These are phyloP conservation scores for Pseudogymnoascus sp. DNA, from an alignment of 2,329 filamentous ascomycete species.

Conservation along the genomic window DNA sequence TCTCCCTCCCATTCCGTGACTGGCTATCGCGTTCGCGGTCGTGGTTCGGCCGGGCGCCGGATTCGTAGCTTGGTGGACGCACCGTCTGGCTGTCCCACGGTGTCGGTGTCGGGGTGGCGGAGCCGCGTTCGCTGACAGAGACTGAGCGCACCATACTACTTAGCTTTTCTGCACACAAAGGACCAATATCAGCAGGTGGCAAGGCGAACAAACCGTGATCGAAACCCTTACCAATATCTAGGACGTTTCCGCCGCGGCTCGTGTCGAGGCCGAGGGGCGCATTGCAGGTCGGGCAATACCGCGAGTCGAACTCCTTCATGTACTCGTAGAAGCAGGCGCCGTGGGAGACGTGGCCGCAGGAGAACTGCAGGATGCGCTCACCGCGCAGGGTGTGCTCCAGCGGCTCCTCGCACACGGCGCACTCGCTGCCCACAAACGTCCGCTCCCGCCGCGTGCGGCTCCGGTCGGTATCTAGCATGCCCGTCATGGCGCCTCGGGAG, in stretches of 20 bases:
- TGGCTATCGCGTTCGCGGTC: constrained; percentile 31
- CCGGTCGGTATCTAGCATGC: constrained; percentile 66
- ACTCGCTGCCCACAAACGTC: constrained; percentile 91
- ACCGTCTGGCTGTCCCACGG: constrained; percentile 58
- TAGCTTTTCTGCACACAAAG: constrained; percentile 65
- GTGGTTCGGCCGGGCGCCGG: constrained; percentile 27
- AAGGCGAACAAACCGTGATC: constrained; percentile 28
- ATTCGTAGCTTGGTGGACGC: constrained; percentile 45
- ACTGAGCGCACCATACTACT: constrained; percentile 85
- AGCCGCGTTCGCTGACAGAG: constrained; percentile 51
- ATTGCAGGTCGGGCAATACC: constrained; percentile 91
- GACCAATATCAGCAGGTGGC: constrained; percentile 18
- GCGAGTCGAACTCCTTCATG: constrained; percentile 86
- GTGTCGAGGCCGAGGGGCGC: constrained; percentile 87
- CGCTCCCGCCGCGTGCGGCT: constrained; percentile 76
- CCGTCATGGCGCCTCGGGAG: constrained; percentile 41
- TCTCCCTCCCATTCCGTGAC: constrained; percentile 26
- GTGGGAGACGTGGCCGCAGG: constrained; percentile 93
- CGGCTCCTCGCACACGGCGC: constrained; percentile 93
- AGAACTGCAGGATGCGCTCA: constrained; percentile 90
- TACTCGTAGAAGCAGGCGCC: constrained; percentile 99
- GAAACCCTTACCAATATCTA: constrained; percentile 66
- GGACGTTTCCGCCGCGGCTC: constrained; percentile 82
- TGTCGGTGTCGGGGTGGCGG: constrained; percentile 50
- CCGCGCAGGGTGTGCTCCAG: constrained; percentile 90